A percentile compares a stretch with the other conserved stretches of the same genome.
phyloP scores from a whole-genome alignment of 371 early-diverging fungal genomes.

The Sporodiniella umbellata region DNA sequence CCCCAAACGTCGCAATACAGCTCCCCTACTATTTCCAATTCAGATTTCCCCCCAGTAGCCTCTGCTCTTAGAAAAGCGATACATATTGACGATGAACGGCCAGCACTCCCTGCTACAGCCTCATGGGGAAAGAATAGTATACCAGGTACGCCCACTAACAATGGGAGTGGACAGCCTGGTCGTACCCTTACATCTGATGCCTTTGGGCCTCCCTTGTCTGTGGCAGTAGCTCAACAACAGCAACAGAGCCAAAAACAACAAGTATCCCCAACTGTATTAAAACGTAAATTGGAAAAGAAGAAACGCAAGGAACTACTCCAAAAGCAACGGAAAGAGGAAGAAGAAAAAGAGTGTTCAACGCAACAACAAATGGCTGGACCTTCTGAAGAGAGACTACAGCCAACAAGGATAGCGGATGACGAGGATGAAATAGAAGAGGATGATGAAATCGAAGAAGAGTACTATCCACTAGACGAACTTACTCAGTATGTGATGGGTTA shows the following conservation, averaged over 20 bases:
- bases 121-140: constrained; percentile 59
- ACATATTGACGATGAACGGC: constrained; percentile 35
- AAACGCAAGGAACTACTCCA: constrained; percentile 35
- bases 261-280: constrained; percentile 24
- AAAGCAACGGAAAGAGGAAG: constrained; percentile 25
- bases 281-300: constrained; percentile 42
- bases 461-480: constrained; percentile 16
- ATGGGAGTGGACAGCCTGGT: constrained; percentile 29
- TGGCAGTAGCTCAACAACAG: constrained; percentile 53
- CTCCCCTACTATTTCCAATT: constrained; percentile 21
- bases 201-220: constrained; percentile 50
- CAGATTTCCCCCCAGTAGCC: constrained; percentile 29
- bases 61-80: constrained; percentile 2
- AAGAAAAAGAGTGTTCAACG: constrained; percentile 1
- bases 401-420: constrained; percentile 1
- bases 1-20: constrained; percentile 15
- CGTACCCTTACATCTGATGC: constrained; percentile 41
- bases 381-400: neutral
- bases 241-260: constrained; percentile 29
- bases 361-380: constrained; percentile 6
- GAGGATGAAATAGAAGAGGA: neutral
- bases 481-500: constrained; percentile 39
- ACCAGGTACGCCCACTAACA: constrained; percentile 49
- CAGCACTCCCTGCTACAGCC: constrained; percentile 62
- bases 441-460: neutral